These are phyloP conservation scores for Fraxinus anomala DNA, from an alignment of 257 asterid genomes.

Conservation along the genomic window DNA sequence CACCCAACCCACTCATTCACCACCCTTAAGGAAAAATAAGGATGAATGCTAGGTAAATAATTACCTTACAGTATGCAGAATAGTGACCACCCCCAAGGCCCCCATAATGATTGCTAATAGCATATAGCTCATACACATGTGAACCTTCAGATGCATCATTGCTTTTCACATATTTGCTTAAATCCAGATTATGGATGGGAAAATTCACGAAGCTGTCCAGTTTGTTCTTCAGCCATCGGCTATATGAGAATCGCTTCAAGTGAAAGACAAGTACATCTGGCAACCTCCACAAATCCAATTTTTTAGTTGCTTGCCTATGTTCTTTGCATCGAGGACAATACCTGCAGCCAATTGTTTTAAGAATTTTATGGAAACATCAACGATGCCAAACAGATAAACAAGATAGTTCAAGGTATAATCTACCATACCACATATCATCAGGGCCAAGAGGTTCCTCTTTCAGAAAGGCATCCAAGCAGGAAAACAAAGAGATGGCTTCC, in stretches of 20 bases:
- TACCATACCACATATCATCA: slow-evolving; percentile 92
- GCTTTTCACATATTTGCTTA: slow-evolving; percentile 75
- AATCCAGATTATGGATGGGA: slow-evolving; percentile 76
- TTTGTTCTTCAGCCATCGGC: slow-evolving; percentile 89
- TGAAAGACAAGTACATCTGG: slow-evolving; percentile 90
- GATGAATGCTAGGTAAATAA: not conserved
- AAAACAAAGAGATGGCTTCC: slow-evolving; percentile 87
- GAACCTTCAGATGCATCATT: slow-evolving; percentile 61
- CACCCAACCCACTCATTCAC: not conserved
- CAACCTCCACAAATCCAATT: slow-evolving; percentile 91
- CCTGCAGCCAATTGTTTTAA: slow-evolving; percentile 47
- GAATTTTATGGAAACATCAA: slow-evolving; percentile 14
- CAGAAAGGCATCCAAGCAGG: slow-evolving; percentile 89
- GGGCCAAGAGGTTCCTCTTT: slow-evolving; percentile 98
- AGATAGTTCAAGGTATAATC: not conserved
- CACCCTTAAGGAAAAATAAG: not conserved
- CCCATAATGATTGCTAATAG: slow-evolving; percentile 96
- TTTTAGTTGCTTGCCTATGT: slow-evolving; percentile 92
- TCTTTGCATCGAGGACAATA: slow-evolving; percentile 94
- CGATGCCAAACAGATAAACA: slow-evolving; percentile 14
- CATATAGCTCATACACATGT: slow-evolving; percentile 75
- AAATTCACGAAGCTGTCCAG: slow-evolving; percentile 89
- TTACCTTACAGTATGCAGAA: slow-evolving; percentile 96
- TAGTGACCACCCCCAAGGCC: slow-evolving; percentile 98
- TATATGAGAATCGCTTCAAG: slow-evolving; percentile 86